These are phyloP conservation scores for Sugiyamaella xylanicola DNA, from an alignment of 1,139 yeast genomes.

Conservation along the genomic window DNA sequence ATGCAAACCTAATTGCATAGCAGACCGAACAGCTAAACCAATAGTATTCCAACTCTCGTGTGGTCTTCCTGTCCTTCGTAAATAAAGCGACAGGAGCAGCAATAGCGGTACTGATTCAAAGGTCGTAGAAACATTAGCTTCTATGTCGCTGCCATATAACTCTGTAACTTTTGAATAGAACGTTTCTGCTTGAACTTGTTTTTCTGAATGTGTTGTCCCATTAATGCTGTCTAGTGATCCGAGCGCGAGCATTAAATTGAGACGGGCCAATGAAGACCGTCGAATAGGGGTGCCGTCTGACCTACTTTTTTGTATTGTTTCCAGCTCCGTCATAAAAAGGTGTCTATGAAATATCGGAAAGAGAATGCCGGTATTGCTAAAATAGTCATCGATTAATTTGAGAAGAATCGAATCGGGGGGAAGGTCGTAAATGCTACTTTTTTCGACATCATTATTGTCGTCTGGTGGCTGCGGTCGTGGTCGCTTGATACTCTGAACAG, in stretches of 20 bases:
- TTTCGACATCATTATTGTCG: not conserved
- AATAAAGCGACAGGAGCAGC: slow-evolving; percentile 14
- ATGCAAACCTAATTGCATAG: slow-evolving; percentile 16
- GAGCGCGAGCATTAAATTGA: slow-evolving; percentile 16
- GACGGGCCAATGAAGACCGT: slow-evolving; percentile 16
- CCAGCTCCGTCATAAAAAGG: slow-evolving; percentile 7
- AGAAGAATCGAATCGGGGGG: slow-evolving; percentile 5
- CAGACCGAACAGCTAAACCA: slow-evolving; percentile 14
- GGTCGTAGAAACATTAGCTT: not conserved
- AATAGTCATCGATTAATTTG: slow-evolving; percentile 6
- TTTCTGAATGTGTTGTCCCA: not conserved
- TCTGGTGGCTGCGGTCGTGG: not conserved
- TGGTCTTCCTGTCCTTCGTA: slow-evolving; percentile 10
- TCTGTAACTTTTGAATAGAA: slow-evolving; percentile 10
- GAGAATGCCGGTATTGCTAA: slow-evolving; percentile 7
- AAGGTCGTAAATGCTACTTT: not conserved
- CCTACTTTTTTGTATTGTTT: not conserved
- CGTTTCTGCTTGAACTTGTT: not conserved
- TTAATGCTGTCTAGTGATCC: slow-evolving; percentile 4
- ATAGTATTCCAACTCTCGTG: slow-evolving; percentile 12
- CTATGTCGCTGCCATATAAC: not conserved
- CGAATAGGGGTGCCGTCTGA: not conserved
- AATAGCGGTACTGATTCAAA: slow-evolving; percentile 14
- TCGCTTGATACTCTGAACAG: not conserved
- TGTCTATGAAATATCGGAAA: slow-evolving; percentile 13